Base-by-base conservation (phyloP, 345 rosid genomes). In the Gossypium longicalyx region DNA sequence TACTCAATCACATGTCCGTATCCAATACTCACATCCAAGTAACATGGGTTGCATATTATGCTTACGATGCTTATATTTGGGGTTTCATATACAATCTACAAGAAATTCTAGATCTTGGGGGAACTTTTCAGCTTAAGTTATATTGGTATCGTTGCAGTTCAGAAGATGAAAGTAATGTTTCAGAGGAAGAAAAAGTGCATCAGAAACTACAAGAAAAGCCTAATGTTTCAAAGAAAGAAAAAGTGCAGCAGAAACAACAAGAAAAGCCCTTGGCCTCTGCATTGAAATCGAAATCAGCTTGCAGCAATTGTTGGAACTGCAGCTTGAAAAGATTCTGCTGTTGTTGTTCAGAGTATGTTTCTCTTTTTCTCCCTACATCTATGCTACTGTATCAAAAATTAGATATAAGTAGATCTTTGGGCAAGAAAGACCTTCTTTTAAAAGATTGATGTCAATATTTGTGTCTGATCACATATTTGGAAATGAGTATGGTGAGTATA, bases 301-400 rank as follows among this genome's bases (percentile, higher is more conserved):
- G 66, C 67, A 52, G 78, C 73, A 63, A 41, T 16, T 81, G 89
- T 77, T 83, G 81, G 83, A 82, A 85, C 74, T 75, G 89, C 80
- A 74, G 81, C 79, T 10, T 10, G 44, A 82, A 77, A 74, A 49
- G 54, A 73, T 81, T 77, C 74, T 83, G 57, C 73, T 79, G 67
- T 79, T 77, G 61, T 75, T 71, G 76, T 61, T 20, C 54, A 72
- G 65, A 4, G 90, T 80, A 76, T 79, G 82, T 66, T 71, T 67
- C 83, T 61, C 65, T 76, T 72, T 51, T 76, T 75, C 71, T 61
- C 48, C 53, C 41, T 20, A 72, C 71, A 67, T 80, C 25, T 45
- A 56, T 48, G 41, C 23, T 75, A 47, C 48, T 68, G 64, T 12
- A 16, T 51, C 74, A 43, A 77, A 20, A 13, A 68, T 69, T 56